Base-by-base conservation (phyloP, 352 stramenopile species). In the Globisporangium parvum region DNA sequence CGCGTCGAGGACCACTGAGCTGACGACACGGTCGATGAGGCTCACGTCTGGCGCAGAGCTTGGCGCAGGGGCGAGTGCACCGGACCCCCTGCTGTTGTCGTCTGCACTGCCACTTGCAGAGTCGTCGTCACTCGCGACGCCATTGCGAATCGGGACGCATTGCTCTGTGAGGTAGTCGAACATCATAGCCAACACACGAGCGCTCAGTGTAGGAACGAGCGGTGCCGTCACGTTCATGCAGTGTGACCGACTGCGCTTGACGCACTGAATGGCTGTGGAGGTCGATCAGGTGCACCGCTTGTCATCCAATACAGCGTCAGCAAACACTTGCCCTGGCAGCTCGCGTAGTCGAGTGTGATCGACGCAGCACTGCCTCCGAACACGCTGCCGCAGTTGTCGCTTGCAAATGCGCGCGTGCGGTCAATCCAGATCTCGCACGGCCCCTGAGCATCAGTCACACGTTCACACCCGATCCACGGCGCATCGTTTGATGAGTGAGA, bases 401-500 rank as follows among this genome's bases (percentile, higher is more conserved):
- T 54, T 26, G 69, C 49, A 24, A 77, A 66, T 18, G 71, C 59
- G 6, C 56, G 46, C 52, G 23, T 61, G 23, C 62, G 57, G 55
- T 77, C 69, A 21, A 84, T 59, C 68, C 69, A 83, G 39, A 77
- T 59, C 50, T 83, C 73, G 28, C 73, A 83, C 17, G 71, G 73
- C 1, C 73, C 71, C 58, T 73, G 35, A 20, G 0, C 39, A 10
- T 14, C 44, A 47, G 1, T 35, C 23, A 4, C 6, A 1, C 6
- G 1, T 4, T 59, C 3, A 17, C 6, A 33, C 33, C n/a, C 12
- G 15, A n/a, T 39, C 59, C 60, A 65, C 64, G 52, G 59, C 60
- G 5, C 14, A 18, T 15, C 24, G 12, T 6, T 42, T 18, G 37
- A 28, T 6, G 24, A 9, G 31, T 37, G 6, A 37, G 10, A 37